These are phyloP conservation scores for Diutina catenulata DNA, from an alignment of 1,139 yeast genomes.

Conservation along the genomic window DNA sequence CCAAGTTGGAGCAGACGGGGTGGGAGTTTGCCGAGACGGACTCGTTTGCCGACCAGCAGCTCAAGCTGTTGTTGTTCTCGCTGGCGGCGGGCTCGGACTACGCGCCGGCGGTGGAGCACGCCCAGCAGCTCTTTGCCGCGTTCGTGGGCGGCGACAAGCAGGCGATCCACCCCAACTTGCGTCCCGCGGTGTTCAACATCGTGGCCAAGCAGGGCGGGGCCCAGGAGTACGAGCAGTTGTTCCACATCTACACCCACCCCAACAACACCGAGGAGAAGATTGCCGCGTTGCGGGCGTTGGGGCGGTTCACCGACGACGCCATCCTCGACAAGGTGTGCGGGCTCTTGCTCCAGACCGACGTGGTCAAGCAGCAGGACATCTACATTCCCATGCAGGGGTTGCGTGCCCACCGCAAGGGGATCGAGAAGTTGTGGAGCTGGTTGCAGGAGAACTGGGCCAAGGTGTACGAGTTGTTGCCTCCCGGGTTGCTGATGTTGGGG, in stretches of 20 bases:
- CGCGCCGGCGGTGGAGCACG: constrained; percentile 38
- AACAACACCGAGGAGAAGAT: constrained; percentile 62
- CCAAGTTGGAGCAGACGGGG: constrained; percentile 51
- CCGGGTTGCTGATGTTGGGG: constrained; percentile 72
- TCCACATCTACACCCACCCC: constrained; percentile 54
- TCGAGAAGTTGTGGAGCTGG: constrained; percentile 68
- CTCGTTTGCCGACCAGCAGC: constrained; percentile 59
- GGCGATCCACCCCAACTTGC: constrained; percentile 75
- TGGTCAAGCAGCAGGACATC: constrained; percentile 71
- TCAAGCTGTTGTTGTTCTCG: constrained; percentile 62
- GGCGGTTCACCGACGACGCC: constrained; percentile 49
- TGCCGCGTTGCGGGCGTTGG: constrained; percentile 65
- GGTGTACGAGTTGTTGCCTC: constrained; percentile 56
- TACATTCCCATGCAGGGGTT: constrained; percentile 68
- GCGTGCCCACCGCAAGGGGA: constrained; percentile 50
- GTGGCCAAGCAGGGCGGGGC: constrained; percentile 61
- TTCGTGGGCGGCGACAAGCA: constrained; percentile 53
- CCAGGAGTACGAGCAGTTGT: constrained; percentile 51
- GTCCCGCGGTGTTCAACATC: constrained; percentile 54
- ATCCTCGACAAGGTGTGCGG: constrained; percentile 51
- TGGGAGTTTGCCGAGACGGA: constrained; percentile 57
- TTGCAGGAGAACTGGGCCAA: constrained; percentile 61
- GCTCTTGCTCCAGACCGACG: constrained; percentile 53
- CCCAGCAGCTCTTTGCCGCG: constrained; percentile 44
- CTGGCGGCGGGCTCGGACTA: constrained; percentile 57